Conservation (phyloP, 257 asterid species). For the Euphrasia confusa region DNA sequence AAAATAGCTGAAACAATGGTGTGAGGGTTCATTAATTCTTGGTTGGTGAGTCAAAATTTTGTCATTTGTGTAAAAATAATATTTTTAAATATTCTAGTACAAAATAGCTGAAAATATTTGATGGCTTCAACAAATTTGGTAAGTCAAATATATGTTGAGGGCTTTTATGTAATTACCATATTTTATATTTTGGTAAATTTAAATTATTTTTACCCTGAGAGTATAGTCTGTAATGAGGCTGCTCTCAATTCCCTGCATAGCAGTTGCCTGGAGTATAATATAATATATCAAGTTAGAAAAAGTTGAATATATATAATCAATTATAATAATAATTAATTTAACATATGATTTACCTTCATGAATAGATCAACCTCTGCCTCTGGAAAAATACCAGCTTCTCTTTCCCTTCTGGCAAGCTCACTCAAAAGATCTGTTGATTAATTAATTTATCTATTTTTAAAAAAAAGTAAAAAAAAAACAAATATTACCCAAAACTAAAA, state of each 20-base stretch:
- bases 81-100: no score
- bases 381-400: slow-evolving; percentile 65
- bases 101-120: background rate
- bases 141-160: background rate
- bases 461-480: background rate
- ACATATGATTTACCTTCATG: slow-evolving; percentile 62
- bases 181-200: background rate
- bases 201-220: slow-evolving; percentile 36
- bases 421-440: slow-evolving; percentile 48
- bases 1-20: background rate
- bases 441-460: background rate
- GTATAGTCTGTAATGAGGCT: slow-evolving; percentile 67
- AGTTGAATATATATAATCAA: background rate
- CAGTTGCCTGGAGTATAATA: slow-evolving; percentile 40
- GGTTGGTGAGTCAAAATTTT: slow-evolving; percentile 27
- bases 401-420: slow-evolving; percentile 76
- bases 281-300: background rate
- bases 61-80: background rate
- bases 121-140: no score
- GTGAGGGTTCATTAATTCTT: no score
- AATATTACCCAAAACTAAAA: background rate
- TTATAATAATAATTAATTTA: background rate
- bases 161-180: background rate
- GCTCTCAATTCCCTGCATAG: slow-evolving; percentile 53
- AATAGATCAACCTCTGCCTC: slow-evolving; percentile 79